Evolutionary conservation across 169 alveolate genomes (phyloP).

Genomic region (Theileria sp.): DNA sequence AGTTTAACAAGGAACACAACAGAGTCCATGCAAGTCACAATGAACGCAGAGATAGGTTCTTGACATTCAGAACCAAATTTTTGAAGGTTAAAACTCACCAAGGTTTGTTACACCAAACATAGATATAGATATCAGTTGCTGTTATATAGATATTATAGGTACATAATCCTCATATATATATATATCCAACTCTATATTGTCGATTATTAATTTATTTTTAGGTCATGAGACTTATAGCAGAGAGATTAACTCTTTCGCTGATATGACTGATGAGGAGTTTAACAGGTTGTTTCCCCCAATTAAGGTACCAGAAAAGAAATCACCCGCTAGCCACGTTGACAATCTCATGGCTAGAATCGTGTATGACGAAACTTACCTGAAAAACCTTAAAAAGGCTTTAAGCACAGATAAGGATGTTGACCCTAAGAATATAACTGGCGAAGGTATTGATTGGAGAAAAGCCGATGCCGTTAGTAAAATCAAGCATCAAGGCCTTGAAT

Average conservation of each 20-base stretch:
- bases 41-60: constrained; percentile 40
- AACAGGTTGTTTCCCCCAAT: constrained; percentile 15
- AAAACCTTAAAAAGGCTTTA: neutral
- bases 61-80: constrained; percentile 33
- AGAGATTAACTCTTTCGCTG: constrained; percentile 47
- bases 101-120: neutral
- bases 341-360: constrained; percentile 9
- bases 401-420: no score
- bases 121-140: neutral
- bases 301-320: neutral
- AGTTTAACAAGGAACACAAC: constrained; percentile 5
- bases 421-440: constrained; percentile 1
- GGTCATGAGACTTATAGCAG: constrained; percentile 33
- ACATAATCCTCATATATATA: neutral
- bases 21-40: constrained; percentile 13
- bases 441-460: constrained; percentile 35
- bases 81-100: constrained; percentile 16
- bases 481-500: constrained; percentile 35
- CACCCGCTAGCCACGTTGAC: neutral
- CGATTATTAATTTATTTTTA: neutral
- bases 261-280: constrained; percentile 43
- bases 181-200: neutral
- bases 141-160: neutral
- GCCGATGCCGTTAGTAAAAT: constrained; percentile 22
- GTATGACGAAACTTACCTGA: neutral